Conservation (phyloP, 805 yeast genomes). For the Candida sonorensis region DNA sequence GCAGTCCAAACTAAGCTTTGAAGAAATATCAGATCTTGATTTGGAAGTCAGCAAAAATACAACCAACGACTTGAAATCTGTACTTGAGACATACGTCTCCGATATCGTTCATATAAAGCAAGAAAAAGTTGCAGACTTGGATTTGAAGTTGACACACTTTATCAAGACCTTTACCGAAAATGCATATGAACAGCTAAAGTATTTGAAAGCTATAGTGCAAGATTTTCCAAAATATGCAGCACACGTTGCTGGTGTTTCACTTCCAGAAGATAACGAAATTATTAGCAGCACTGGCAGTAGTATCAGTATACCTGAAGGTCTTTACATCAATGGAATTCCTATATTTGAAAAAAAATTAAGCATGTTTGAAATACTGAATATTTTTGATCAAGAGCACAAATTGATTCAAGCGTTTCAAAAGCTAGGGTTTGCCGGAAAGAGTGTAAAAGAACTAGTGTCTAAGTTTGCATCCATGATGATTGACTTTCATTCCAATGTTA, state of each 20-base stretch:
- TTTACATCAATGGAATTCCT: slow-evolving; percentile 68
- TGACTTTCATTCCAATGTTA: slow-evolving; percentile 5
- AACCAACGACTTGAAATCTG: slow-evolving; percentile 2
- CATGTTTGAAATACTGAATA: slow-evolving; percentile 33
- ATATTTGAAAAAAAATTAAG: slow-evolving; percentile 39
- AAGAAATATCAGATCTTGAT: slow-evolving; percentile 4
- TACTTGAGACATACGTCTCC: slow-evolving; percentile 18
- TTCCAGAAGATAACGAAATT: slow-evolving; percentile 2
- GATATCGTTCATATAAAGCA: slow-evolving; percentile 27
- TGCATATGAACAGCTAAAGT: slow-evolving; percentile 27
- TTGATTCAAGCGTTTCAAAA: slow-evolving; percentile 15
- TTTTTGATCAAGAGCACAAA: slow-evolving; percentile 30
- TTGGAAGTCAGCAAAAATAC: background rate
- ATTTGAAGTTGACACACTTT: slow-evolving; percentile 34
- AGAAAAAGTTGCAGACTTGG: slow-evolving; percentile 31
- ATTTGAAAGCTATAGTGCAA: slow-evolving; percentile 33
- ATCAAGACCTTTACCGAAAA: slow-evolving; percentile 20
- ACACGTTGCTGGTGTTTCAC: slow-evolving; percentile 24
- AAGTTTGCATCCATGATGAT: slow-evolving; percentile 28
- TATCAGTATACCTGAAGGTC: slow-evolving; percentile 39
- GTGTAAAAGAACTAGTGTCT: slow-evolving; percentile 32
- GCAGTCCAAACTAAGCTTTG: slow-evolving; percentile 22
- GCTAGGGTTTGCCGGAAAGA: slow-evolving; percentile 27
- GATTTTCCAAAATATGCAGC: slow-evolving; percentile 53
- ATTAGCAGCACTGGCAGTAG: too few relatives aligned